Evolutionary conservation across 2,329 filamentous ascomycete genomes (phyloP).

Genomic region (Hypoxylon sp.): DNA sequence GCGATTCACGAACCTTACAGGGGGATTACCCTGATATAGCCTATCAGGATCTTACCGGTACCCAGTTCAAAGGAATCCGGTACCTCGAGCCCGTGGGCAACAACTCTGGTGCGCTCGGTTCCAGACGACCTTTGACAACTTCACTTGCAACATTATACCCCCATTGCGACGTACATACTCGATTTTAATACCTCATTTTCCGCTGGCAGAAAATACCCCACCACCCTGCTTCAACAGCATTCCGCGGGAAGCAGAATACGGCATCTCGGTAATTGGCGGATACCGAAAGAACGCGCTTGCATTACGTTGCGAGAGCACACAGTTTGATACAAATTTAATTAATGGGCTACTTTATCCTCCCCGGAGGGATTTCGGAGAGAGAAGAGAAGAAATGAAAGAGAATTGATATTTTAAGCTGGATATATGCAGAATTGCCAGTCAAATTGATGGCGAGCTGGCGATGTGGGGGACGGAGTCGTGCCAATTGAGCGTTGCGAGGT

Average conservation of each 20-base stretch:
- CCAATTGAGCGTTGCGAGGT: constrained; percentile 12
- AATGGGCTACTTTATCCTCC: not conserved
- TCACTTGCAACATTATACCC: constrained; percentile 47
- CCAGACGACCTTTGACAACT: constrained; percentile 29
- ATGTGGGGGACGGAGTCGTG: not conserved
- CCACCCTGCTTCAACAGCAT: constrained; percentile 46
- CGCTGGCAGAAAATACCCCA: constrained; percentile 45
- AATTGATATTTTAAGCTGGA: constrained; percentile 33
- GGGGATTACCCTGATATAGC: constrained; percentile 32
- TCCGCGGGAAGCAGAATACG: constrained; percentile 27
- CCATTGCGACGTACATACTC: constrained; percentile 47
- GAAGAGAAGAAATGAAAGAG: constrained; percentile 8
- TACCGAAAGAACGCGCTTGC: constrained; percentile 21
- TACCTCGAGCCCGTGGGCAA: constrained; percentile 49
- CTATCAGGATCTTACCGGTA: constrained; percentile 38
- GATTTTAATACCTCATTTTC: constrained; percentile 46
- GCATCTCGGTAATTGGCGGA: constrained; percentile 23
- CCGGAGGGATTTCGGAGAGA: constrained; percentile 8
- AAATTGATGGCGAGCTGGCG: constrained; percentile 27
- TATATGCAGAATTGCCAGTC: constrained; percentile 25
- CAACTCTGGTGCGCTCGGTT: constrained; percentile 50
- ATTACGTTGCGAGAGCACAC: constrained; percentile 15
- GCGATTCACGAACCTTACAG: constrained; percentile 50
- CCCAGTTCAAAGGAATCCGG: constrained; percentile 32
- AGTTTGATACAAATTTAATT: constrained; percentile 30